These are phyloP conservation scores for Globisporangium abappressorium DNA, from an alignment of 352 stramenopile species.

Conservation along the genomic window DNA sequence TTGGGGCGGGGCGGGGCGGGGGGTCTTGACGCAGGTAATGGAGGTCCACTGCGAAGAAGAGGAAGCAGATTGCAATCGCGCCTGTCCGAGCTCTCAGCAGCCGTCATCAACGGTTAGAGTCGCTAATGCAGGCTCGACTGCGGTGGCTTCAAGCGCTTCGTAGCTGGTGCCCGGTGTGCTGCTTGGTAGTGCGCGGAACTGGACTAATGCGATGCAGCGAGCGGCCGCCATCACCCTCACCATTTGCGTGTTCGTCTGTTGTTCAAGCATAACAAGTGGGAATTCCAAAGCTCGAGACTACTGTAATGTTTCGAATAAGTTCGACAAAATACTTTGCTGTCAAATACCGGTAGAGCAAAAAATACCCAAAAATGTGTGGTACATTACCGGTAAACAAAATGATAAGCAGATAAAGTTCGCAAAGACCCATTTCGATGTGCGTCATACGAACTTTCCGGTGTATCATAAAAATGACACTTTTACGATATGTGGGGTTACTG, in stretches of 20 bases:
- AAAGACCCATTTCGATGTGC: neutral
- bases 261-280: neutral
- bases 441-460: neutral
- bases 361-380: no score
- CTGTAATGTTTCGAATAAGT: neutral
- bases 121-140: neutral
- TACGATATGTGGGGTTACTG: no score
- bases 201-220: neutral
- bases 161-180: neutral
- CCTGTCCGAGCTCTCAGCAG: neutral
- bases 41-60: neutral
- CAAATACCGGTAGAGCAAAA: neutral
- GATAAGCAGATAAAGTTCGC: neutral
- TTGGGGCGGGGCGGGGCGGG: neutral
- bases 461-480: no score
- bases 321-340: neutral
- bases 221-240: no score
- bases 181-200: neutral
- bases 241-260: neutral
- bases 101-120: neutral
- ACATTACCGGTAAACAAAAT: no score
- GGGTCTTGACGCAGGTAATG: neutral
- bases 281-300: neutral
- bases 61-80: neutral
- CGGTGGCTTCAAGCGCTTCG: neutral